Evolutionary conservation across 2,329 filamentous ascomycete genomes (phyloP).

Genomic region (Trichoderma lentiforme): DNA sequence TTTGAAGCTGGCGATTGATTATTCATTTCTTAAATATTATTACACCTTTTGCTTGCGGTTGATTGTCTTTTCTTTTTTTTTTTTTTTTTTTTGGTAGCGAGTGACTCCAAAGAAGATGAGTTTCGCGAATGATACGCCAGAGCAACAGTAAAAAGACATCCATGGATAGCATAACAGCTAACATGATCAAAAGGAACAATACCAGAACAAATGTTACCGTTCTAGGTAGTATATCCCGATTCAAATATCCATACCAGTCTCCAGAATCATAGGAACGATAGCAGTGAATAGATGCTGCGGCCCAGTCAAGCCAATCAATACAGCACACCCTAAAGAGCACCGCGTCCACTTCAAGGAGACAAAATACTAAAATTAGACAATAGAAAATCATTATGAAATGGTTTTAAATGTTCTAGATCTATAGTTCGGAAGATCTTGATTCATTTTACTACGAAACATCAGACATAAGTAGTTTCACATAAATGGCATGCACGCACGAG

Average conservation of each 20-base stretch:
- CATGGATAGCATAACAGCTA: not conserved
- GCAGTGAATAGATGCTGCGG: not conserved
- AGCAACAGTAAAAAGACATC: not conserved
- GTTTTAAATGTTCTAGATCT: not conserved
- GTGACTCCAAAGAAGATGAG: not conserved
- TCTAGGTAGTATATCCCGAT: not conserved
- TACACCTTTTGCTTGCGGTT: not conserved
- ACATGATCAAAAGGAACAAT: not conserved
- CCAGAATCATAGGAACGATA: not conserved
- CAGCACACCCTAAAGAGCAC: not conserved
- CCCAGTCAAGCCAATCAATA: not conserved
- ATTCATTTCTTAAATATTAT: not conserved
- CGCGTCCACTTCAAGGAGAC: too few species aligned
- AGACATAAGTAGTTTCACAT: not conserved
- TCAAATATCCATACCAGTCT: not conserved
- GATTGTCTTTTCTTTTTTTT: not conserved
- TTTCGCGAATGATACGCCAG: not conserved
- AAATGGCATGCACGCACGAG: not conserved
- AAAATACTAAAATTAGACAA: not conserved
- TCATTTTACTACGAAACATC: not conserved
- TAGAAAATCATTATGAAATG: not conserved
- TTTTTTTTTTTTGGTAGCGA: not conserved
- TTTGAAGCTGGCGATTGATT: not conserved
- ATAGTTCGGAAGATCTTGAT: not conserved
- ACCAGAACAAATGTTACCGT: not conserved